A percentile compares a stretch with the other conserved stretches of the same genome.
Conservation (phyloP, 2,329 filamentous ascomycete species). For the Lecanicillium sp. region DNA sequence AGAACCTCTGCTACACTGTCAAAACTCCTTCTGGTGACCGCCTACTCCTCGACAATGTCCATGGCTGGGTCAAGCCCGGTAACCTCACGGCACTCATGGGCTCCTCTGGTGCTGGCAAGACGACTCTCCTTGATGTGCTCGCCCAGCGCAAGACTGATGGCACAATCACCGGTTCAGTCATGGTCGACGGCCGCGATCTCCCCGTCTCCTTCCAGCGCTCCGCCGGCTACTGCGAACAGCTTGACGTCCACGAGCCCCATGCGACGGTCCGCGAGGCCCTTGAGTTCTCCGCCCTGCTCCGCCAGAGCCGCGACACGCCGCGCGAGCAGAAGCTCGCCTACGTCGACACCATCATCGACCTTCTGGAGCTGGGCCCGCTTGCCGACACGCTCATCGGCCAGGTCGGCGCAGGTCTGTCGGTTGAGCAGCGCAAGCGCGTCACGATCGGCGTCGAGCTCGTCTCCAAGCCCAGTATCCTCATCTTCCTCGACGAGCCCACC, state of each 20-base stretch:
- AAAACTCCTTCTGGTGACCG: constrained; percentile 56
- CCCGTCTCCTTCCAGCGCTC: constrained; percentile 72
- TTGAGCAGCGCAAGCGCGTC: constrained; percentile 49
- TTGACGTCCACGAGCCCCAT: constrained; percentile 69
- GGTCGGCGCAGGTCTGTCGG: constrained; percentile 46
- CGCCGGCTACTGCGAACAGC: constrained; percentile 75
- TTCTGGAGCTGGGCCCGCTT: constrained; percentile 44
- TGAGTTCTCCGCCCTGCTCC: constrained; percentile 65
- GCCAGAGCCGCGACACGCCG: constrained; percentile 60
- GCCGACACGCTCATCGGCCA: constrained; percentile 42
- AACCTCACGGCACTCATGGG: constrained; percentile 77
- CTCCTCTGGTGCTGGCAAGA: constrained; percentile 77
- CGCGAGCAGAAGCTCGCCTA: constrained; percentile 67
- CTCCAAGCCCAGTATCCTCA: constrained; percentile 52
- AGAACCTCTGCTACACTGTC: constrained; percentile 64
- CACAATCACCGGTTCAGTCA: constrained; percentile 65
- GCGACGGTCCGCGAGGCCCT: constrained; percentile 73
- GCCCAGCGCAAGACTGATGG: constrained; percentile 76
- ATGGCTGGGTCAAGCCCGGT: constrained; percentile 79
- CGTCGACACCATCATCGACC: constrained; percentile 71
- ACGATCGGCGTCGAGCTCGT: constrained; percentile 58
- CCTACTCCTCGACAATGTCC: constrained; percentile 68
- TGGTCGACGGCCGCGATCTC: constrained; percentile 67
- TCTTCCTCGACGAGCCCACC: constrained; percentile 59
- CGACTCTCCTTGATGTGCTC: constrained; percentile 75